phyloP scores from a whole-genome alignment of 257 asterid genomes.

The Dorcoceras hygrometricum region DNA sequence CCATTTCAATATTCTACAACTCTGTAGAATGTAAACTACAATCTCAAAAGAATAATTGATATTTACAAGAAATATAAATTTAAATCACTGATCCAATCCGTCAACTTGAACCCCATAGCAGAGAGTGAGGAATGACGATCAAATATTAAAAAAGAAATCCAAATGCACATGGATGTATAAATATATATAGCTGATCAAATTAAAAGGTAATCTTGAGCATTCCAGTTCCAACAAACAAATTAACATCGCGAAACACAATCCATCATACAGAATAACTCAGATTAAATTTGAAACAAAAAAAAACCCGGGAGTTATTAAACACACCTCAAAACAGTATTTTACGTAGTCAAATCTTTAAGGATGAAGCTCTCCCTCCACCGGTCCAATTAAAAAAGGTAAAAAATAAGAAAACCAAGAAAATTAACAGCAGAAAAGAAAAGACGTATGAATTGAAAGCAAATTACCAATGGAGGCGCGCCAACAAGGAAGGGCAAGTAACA shows the following conservation, averaged over 20 bases:
- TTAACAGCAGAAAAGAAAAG: not conserved
- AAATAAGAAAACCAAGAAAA: not conserved
- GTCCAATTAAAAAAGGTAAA: not conserved
- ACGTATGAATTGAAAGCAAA: not conserved
- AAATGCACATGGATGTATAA: too few species aligned
- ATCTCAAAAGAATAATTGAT: too few species aligned
- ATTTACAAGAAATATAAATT: too few species aligned
- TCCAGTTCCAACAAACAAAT: not conserved
- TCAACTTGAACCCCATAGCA: too few species aligned
- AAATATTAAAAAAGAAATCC: too few species aligned
- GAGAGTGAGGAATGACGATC: too few species aligned
- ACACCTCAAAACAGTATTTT: not conserved
- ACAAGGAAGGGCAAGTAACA: slow-evolving; percentile 52
- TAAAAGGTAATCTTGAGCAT: not conserved
- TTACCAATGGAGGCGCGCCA: slow-evolving; percentile 63
- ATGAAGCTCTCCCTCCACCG: not conserved
- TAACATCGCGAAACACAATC: not conserved
- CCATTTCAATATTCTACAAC: too few species aligned
- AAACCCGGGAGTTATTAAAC: not conserved
- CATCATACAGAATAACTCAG: too few species aligned
- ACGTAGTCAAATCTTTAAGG: not conserved
- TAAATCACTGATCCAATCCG: too few species aligned
- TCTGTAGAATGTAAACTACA: too few species aligned
- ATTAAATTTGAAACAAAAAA: too few species aligned
- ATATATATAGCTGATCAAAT: too few species aligned